Evolutionary conservation across 176 grass and related monocot species (phyloP), one percentile per base, ranked within the genome.

Genomic region (Tillandsia fasciculata): DNA sequence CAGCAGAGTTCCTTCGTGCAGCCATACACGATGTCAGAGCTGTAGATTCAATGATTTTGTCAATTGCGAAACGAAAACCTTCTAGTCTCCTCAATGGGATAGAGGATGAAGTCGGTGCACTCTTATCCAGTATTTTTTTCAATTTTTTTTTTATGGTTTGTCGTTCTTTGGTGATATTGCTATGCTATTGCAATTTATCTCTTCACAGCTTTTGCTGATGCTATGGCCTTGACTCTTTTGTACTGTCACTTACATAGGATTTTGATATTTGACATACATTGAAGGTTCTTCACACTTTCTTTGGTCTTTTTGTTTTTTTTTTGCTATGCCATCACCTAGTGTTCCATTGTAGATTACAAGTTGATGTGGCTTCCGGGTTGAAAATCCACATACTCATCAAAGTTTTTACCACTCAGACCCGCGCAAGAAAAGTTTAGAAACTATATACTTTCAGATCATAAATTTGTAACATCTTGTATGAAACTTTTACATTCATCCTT

Each of bases 1-100:
- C 89, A 90, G 94, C 89, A 88, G 94, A 99, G 78, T 99, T 99
- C 88, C 76, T 99, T 68, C 87, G 81, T 17, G 87, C 87, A 72
- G 89, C 94, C 76, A 79, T 99, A 83, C 89, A 83, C 78, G 90
- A 99, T 86, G 79, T 74, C 68, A 93, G 86, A 83, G 64, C 72
- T 79, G 66, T 93, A 63, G 87, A 93, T 70, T 81, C 85, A 29
- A 82, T 90, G 77, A 83, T 93, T 78, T 81, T 83, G 77, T 83
- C 82, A 73, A 89, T 80, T 64, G 73, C 84, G 24, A 90, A 87
- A 82, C 87, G 74, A 53, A 99, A 83, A 52, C 63, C 70, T 71
- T 74, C 48, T 67, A 71, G n/a, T 49, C 69, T 80, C 64, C 79
- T 86, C 58, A 99, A 93, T 51, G 90, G 94, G 52, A 85, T 65